Evolutionary conservation across 768 basidiomycete species (phyloP), one percentile per base, ranked within the genome.

Genomic region (Piloderma croceum): DNA sequence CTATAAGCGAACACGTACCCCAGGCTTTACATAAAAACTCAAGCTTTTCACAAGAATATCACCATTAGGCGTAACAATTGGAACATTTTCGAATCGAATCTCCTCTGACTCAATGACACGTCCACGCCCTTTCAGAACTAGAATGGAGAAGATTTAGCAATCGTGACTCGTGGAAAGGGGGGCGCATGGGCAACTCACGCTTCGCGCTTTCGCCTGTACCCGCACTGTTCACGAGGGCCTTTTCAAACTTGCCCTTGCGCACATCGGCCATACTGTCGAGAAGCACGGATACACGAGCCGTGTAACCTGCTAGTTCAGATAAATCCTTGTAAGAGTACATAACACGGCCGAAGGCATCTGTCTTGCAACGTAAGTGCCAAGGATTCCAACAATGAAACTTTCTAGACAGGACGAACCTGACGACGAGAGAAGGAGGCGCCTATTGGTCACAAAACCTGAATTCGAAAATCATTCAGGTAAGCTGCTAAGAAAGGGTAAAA

Each of bases 271-370:
- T 94, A 1, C 91, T 90, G 40, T 93, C 88, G 7, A 99, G 73
- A 1, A 97, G 72, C 32, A 82, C 76, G 23, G 86, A 82, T 1
- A 99, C 94, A 11, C 94, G 81, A 1, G 90, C 78, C 3, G 94
- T 97, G 58, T 96, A 97, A 9, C 94, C 94, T 3, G 94, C 91
- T 24, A 99, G 77, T 58, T 99, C 94, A 4, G 90, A 81, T 4
- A 99, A 70, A 58, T 98, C 93, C 62, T 96, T 97, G 68, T 96
- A 97, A 3, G 90, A 91, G 59, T 93, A 94, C 90, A 98, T 91
- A 21, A 96, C 81, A 15, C 93, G 78, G 23, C 92, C 92, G 51
- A 97, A 87, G 1, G 94, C 94, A 65, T 98, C 94, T 79, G 48
- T 43, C 15, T 43, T 24, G 19, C 48, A 46, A 20, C 13, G 31